Conservation (phyloP, 2,329 filamentous ascomycete species). For the Nannizziopsis arthrosporioides region DNA sequence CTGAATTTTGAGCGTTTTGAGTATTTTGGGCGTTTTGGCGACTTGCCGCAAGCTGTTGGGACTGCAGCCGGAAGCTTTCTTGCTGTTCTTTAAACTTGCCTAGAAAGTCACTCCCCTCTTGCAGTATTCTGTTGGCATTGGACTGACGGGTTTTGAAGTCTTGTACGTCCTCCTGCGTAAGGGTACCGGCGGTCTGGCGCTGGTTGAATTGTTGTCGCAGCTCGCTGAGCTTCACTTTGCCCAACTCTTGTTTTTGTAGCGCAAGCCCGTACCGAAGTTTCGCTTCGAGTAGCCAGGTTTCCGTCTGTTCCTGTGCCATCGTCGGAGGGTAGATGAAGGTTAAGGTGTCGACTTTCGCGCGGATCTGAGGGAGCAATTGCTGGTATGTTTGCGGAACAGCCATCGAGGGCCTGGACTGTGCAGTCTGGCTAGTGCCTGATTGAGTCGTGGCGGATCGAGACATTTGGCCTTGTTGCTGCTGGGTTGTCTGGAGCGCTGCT, state of each 20-base stretch:
- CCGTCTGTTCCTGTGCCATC: slow-evolving; percentile 33
- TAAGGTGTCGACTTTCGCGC: slow-evolving; percentile 35
- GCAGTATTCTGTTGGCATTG: slow-evolving; percentile 30
- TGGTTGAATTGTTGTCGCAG: slow-evolving; percentile 30
- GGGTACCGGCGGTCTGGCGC: slow-evolving; percentile 29
- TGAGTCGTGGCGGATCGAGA: background rate
- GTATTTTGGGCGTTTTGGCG: slow-evolving; percentile 15
- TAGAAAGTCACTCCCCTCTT: slow-evolving; percentile 37
- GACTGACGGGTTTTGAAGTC: slow-evolving; percentile 34
- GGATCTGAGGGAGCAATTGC: slow-evolving; percentile 36
- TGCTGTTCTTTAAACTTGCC: slow-evolving; percentile 40
- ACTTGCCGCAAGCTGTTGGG: slow-evolving; percentile 24
- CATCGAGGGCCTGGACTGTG: slow-evolving; percentile 20
- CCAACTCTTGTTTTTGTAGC: slow-evolving; percentile 39
- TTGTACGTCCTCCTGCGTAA: slow-evolving; percentile 34
- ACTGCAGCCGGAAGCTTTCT: slow-evolving; percentile 32
- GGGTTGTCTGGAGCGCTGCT: slow-evolving; percentile 17
- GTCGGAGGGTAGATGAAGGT: slow-evolving; percentile 37
- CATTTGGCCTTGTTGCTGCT: slow-evolving; percentile 12
- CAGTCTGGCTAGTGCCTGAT: slow-evolving; percentile 1
- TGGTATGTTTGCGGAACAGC: slow-evolving; percentile 31
- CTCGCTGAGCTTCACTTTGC: slow-evolving; percentile 33
- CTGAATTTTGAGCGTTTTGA: slow-evolving; percentile 15
- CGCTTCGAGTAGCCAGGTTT: slow-evolving; percentile 38
- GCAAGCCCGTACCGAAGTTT: slow-evolving; percentile 38